Base-by-base conservation (phyloP, 73 alveolate species). In the Symbiodinium pilosum region DNA sequence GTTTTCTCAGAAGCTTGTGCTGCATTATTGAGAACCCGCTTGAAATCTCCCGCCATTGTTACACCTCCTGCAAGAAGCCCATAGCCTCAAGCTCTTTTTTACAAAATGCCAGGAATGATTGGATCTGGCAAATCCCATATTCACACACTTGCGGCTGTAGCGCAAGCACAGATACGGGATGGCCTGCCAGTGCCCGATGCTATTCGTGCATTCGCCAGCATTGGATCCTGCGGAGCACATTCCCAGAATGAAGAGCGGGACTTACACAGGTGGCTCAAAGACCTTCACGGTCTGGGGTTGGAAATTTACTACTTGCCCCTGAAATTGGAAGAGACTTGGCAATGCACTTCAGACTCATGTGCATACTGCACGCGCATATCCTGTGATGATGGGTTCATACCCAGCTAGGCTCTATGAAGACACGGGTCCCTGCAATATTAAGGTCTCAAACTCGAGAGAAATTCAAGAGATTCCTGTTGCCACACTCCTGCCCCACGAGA, bases 121-220 rank as follows among this genome's bases (percentile, higher is more conserved):
- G 94, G 94, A 3, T 32, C 84, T 38, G 94, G 94, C 64, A 54
- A 87, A n/a, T 20, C 64, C 43, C 84, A 87, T 42, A 36, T 87
- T 51, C 84, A 83, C 14, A 87, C 94, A 3, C 44, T 87, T 20
- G 64, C 21, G 5, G 30, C 64, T 3, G 26, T 87, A 8, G 95
- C 95, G n/a, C 95, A 44, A 44, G 71, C 95, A 7, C 95, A 89
- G 28, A 2, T 11, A 8, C 52, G 0, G 40, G 95, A 89, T 40
- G 44, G 77, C 38, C n/a, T n/a, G n/a, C n/a, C n/a, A 26, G n/a
- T 3, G 26, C 52, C 75, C 4, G 77, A 39, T 26, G 59, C 87
- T 7, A 28, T 89, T 1, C 21, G 16, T 21, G 21, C 38, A 6
- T 89, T 89, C 44, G 95, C 95, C 0, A 41, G 77, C 6, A 38